phyloP scores from a whole-genome alignment of 257 asterid genomes.

The Scutellaria barbata region DNA sequence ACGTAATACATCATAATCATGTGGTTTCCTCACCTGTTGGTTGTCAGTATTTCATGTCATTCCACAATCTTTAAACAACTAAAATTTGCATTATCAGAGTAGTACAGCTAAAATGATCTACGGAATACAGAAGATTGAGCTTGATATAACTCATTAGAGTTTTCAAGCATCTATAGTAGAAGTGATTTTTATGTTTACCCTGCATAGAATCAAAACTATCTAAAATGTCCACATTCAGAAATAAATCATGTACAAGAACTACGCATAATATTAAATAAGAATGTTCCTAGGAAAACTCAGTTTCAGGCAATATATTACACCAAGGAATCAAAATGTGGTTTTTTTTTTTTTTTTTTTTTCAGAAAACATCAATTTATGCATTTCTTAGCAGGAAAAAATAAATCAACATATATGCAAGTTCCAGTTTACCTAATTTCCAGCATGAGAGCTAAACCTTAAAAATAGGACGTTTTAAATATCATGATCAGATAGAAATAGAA shows the following conservation, averaged over 20 bases:
- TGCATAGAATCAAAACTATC: background rate
- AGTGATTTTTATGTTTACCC: background rate
- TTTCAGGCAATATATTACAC: constrained; percentile 1
- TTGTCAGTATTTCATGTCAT: background rate
- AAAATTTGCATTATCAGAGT: background rate
- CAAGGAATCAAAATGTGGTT: background rate
- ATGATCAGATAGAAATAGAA: constrained; percentile 43
- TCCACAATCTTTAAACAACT: background rate
- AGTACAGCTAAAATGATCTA: background rate
- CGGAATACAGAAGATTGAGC: constrained; percentile 11
- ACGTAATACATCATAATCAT: background rate
- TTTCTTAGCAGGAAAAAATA: constrained; percentile 9
- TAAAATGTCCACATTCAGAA: too few species aligned
- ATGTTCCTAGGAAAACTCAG: background rate
- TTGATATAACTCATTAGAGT: constrained; percentile 1
- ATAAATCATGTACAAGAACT: too few species aligned
- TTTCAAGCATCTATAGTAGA: constrained; percentile 14
- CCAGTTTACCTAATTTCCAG: constrained; percentile 23
- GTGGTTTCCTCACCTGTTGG: background rate
- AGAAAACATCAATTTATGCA: constrained; percentile 11
- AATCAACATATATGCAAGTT: constrained; percentile 19
- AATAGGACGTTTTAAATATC: constrained; percentile 11
- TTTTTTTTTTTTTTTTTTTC: background rate
- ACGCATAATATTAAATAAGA: constrained; percentile 23
- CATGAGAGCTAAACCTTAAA: constrained; percentile 29